phyloP scores from a whole-genome alignment of 2,329 filamentous ascomycete species.

The Fusarium praegraminearum region DNA sequence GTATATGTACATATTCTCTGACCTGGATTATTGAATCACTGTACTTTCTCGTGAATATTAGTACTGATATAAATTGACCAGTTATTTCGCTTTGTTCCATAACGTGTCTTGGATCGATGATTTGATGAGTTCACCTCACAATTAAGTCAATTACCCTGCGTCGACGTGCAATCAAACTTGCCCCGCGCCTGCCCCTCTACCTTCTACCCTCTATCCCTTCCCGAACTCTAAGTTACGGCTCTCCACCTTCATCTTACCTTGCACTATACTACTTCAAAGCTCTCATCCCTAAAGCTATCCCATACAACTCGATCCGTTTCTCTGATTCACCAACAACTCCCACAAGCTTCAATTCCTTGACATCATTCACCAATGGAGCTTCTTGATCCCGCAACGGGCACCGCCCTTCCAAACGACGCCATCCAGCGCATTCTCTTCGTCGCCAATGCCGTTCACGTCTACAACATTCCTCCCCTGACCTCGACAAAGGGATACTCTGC shows the following conservation, averaged over 20 bases:
- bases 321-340: neutral
- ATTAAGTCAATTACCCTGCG: slow-evolving; percentile 33
- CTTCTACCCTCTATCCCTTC: slow-evolving; percentile 1
- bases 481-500: slow-evolving; percentile 85
- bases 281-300: neutral
- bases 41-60: neutral
- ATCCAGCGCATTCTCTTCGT: slow-evolving; percentile 89
- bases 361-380: slow-evolving; percentile 63
- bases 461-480: slow-evolving; percentile 84
- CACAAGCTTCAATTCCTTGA: neutral
- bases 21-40: too few species aligned
- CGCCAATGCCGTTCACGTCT: slow-evolving; percentile 81
- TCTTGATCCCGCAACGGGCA: slow-evolving; percentile 78
- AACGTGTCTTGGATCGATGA: slow-evolving; percentile 25
- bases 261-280: neutral
- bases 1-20: neutral
- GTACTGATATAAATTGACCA: slow-evolving; percentile 10
- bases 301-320: neutral
- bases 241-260: slow-evolving; percentile 12
- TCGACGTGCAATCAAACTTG: slow-evolving; percentile 2
- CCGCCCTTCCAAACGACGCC: slow-evolving; percentile 75
- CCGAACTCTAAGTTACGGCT: slow-evolving; percentile 14
- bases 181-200: slow-evolving; percentile 40
- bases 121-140: neutral
- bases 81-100: slow-evolving; percentile 25